These are phyloP conservation scores for Linnemannia schmuckeri DNA, from an alignment of 192 early-diverging fungal genomes.

Conservation along the genomic window DNA sequence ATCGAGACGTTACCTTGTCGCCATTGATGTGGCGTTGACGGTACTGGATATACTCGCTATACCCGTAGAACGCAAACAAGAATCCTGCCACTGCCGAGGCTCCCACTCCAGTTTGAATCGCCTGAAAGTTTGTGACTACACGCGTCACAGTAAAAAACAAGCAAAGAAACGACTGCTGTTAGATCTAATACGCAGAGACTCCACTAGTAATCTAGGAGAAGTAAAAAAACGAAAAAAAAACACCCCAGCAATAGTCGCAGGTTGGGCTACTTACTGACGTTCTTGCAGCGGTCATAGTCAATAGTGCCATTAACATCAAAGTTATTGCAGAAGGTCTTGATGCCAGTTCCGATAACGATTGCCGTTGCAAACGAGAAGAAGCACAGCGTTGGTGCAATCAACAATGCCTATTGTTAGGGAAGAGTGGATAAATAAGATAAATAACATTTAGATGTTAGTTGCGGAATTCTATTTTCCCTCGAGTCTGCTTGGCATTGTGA, in stretches of 20 bases:
- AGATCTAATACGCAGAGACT: too few species aligned
- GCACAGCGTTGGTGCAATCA: slow-evolving; percentile 22
- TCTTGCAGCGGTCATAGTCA: slow-evolving; percentile 6
- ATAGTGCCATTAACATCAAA: neutral
- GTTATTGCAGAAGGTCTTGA: slow-evolving; percentile 22
- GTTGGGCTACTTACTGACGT: neutral
- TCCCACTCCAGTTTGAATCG: slow-evolving; percentile 18
- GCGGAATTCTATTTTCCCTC: too few species aligned
- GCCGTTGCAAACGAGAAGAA: slow-evolving; percentile 33
- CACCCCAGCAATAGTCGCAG: too few species aligned
- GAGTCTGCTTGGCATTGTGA: neutral
- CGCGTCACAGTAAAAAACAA: neutral
- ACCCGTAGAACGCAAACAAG: slow-evolving; percentile 37
- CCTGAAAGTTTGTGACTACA: neutral
- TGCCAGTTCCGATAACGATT: slow-evolving; percentile 33
- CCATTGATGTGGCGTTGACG: slow-evolving; percentile 35
- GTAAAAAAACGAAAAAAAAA: neutral
- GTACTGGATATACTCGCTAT: slow-evolving; percentile 41
- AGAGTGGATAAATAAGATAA: too few species aligned
- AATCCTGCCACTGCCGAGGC: slow-evolving; percentile 24
- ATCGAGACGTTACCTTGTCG: slow-evolving; percentile 29
- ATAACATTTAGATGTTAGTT: too few species aligned
- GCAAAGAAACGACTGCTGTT: neutral
- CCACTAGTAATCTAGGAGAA: neutral
- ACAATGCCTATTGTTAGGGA: slow-evolving; percentile 17